Conservation (phyloP, 1,139 yeast species). For the Hyphopichia buzzinii region DNA sequence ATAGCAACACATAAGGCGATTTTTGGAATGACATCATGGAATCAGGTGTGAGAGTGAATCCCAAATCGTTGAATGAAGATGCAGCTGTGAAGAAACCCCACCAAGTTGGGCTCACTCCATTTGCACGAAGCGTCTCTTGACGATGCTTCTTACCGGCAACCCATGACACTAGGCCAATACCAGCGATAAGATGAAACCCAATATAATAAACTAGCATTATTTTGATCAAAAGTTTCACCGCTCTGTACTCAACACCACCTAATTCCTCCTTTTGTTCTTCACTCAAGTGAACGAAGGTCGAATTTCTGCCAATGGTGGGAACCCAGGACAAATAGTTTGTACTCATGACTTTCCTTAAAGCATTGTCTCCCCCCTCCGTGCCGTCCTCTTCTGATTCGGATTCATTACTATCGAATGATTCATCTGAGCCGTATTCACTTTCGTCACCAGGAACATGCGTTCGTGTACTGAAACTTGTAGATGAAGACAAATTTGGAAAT, state of each 20-base stretch:
- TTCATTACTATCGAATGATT: slow-evolving; percentile 14
- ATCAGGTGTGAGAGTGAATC: slow-evolving; percentile 74
- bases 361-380: slow-evolving; percentile 8
- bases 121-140: slow-evolving; percentile 37
- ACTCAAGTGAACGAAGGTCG: slow-evolving; percentile 79
- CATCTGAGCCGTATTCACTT: slow-evolving; percentile 14
- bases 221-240: slow-evolving; percentile 71
- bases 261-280: slow-evolving; percentile 87
- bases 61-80: slow-evolving; percentile 81
- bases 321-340: slow-evolving; percentile 79
- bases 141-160: slow-evolving; percentile 46
- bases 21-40: slow-evolving; percentile 68
- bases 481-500: slow-evolving; percentile 2
- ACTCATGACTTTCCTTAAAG: slow-evolving; percentile 37
- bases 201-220: slow-evolving; percentile 66
- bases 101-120: slow-evolving; percentile 77
- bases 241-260: slow-evolving; percentile 96
- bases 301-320: slow-evolving; percentile 94
- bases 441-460: neutral
- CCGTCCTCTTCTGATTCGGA: slow-evolving; percentile 15
- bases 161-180: slow-evolving; percentile 66
- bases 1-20: slow-evolving; percentile 62
- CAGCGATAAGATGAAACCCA: slow-evolving; percentile 68
- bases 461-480: neutral
- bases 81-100: slow-evolving; percentile 87